Evolutionary conservation across 805 yeast genomes (phyloP), one percentile per base, ranked within the genome.

Genomic region (Yarrowia alimentaria): DNA sequence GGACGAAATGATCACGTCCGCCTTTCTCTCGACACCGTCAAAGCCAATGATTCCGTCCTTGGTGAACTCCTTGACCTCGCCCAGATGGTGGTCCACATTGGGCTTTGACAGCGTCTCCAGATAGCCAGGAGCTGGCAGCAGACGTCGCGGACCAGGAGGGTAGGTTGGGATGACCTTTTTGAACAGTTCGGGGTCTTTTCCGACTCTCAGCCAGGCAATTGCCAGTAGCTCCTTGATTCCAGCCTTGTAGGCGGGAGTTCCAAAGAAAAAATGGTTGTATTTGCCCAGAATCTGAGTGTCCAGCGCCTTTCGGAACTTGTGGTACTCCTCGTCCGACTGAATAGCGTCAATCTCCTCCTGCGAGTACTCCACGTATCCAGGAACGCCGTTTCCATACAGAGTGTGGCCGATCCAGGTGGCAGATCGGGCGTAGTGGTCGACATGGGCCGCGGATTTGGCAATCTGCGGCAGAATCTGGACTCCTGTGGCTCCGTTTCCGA

Each of bases 401-500:
- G 37, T 34, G 56, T 40, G 32, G 7, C 48, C 48, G 16, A 57
- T 38, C 59, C 59, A 57, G 35, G 53, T 56, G 45, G 59, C 52
- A 22, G 49, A 49, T 55, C 56, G 54, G 52, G 58, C 60, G 51
- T 45, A 54, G 21, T 54, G 58, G 45, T 57, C 54, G 20, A 54
- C 57, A 30, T 51, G 54, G 49, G 54, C 55, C 12, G 61, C 66
- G 8, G 55, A 51, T 13, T 42, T 37, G 19, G 53, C 58, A 10
- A 64, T 35, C 16, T 55, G 51, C 4, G 67, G 67, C 13, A 62
- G 54, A n/a, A 63, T 54, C 55, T 66, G 68, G 13, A 64, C 58
- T 4, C 68, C 72, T 12, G 67, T 61, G 3, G 72, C 58, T 7
- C 70, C 68, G 35, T 58, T 60, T 3, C 74, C 72, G 14, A 68